Conservation (phyloP, 1,284 basidiomycete species). For the Ustilago nuda region DNA sequence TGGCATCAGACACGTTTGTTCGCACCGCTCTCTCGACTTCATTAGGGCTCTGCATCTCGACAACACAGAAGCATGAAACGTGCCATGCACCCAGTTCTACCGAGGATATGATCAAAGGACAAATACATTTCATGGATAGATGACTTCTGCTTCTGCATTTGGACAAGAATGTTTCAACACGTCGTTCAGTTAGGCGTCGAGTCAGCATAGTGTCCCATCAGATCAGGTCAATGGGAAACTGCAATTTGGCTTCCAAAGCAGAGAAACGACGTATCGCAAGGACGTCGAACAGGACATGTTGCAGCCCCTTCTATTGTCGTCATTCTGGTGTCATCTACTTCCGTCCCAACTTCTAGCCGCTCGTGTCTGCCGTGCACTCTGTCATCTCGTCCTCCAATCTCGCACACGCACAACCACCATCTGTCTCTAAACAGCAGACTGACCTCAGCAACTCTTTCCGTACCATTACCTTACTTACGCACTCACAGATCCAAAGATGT, state of each 20-base stretch:
- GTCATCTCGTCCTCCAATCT: not conserved
- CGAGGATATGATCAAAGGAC: too few relatives aligned
- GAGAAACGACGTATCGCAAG: too few relatives aligned
- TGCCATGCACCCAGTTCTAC: not conserved
- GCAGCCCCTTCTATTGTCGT: not conserved
- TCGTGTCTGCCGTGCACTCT: conserved; percentile 11
- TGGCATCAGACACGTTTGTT: conserved; percentile 15
- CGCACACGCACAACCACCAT: not conserved
- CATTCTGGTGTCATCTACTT: too few relatives aligned
- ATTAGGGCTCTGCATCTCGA: not conserved
- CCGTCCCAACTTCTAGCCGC: not conserved
- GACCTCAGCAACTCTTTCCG: conserved; percentile 1
- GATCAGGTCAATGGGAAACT: too few relatives aligned
- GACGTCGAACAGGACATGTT: not conserved
- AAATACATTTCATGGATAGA: too few relatives aligned
- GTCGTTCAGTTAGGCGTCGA: too few relatives aligned
- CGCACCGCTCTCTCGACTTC: not conserved
- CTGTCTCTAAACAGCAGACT: conserved; percentile 11
- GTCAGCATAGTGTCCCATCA: too few relatives aligned
- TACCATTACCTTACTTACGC: not conserved
- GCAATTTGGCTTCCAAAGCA: too few relatives aligned
- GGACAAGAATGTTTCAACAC: too few relatives aligned
- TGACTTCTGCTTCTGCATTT: too few relatives aligned
- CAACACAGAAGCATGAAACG: not conserved
- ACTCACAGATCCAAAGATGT: conserved; percentile 57